Percentiles rank a stretch among this genome's conserved stretches.
Conservation (phyloP, 768 basidiomycete genomes). For the Mycena indigotica region DNA sequence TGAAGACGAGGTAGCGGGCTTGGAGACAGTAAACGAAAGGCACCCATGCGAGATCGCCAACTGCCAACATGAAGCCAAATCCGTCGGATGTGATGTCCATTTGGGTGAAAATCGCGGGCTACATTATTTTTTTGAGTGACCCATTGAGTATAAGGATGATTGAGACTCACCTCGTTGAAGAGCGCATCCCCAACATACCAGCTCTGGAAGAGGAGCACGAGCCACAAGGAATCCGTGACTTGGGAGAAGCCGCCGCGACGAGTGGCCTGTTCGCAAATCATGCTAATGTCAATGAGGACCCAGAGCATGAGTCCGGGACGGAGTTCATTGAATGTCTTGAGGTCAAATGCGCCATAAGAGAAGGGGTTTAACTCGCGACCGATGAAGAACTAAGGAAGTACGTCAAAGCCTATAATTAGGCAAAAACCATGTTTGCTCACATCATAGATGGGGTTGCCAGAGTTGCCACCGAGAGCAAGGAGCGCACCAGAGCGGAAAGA, state of each 20-base stretch:
- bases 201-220: slow-evolving; percentile 82
- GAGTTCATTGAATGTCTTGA: slow-evolving; percentile 80
- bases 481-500: slow-evolving; percentile 74
- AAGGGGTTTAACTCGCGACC: slow-evolving; percentile 91
- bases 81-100: slow-evolving; percentile 99
- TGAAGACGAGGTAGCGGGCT: slow-evolving; percentile 93
- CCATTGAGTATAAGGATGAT: neutral
- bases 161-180: slow-evolving; percentile 77
- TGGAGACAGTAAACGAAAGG: slow-evolving; percentile 94
- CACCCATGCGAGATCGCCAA: slow-evolving; percentile 92
- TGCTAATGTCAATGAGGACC: slow-evolving; percentile 86
- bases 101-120: slow-evolving; percentile 88
- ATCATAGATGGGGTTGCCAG: slow-evolving; percentile 85
- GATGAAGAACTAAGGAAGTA: slow-evolving; percentile 72
- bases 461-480: slow-evolving; percentile 91
- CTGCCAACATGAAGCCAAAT: slow-evolving; percentile 96
- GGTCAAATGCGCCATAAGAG: slow-evolving; percentile 67
- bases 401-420: slow-evolving; percentile 2
- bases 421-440: slow-evolving; percentile 53
- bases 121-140: slow-evolving; percentile 1
- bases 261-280: slow-evolving; percentile 87
- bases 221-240: slow-evolving; percentile 89
- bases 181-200: slow-evolving; percentile 86
- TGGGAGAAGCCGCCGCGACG: slow-evolving; percentile 68
- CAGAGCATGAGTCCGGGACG: slow-evolving; percentile 91